Evolutionary conservation across 495 filamentous ascomycete genomes (phyloP).

Genomic region (Hypomontagnella submonticulosa): DNA sequence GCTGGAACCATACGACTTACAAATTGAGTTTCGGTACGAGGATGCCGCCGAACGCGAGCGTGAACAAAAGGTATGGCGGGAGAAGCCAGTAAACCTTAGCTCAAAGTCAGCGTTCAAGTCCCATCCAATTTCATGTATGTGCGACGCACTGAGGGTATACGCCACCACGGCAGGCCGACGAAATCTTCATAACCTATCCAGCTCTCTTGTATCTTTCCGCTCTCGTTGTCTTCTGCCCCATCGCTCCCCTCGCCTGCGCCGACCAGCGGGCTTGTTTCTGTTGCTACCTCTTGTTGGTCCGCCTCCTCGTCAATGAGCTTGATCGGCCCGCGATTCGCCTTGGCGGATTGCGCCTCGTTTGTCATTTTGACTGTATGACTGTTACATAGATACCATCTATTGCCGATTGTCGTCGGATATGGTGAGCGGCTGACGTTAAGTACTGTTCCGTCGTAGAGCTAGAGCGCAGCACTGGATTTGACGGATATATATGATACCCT

Average conservation of each 20-base stretch:
- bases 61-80: conserved; percentile 77
- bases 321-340: conserved; percentile 25
- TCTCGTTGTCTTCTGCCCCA: conserved; percentile 12
- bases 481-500: conserved; percentile 2
- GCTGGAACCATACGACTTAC: conserved; percentile 40
- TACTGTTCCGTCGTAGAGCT: background rate
- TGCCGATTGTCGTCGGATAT: background rate
- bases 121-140: background rate
- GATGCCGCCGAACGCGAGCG: conserved; percentile 84
- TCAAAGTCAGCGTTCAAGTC: conserved; percentile 26
- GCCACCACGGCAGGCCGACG: conserved; percentile 73
- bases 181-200: conserved; percentile 67
- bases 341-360: conserved; percentile 27
- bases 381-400: background rate
- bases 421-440: background rate
- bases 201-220: conserved; percentile 36
- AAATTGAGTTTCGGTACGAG: conserved; percentile 83
- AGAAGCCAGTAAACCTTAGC: conserved; percentile 85
- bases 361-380: conserved; percentile 25
- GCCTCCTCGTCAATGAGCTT: conserved; percentile 37
- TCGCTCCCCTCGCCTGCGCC: conserved; percentile 32
- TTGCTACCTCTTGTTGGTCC: conserved; percentile 41
- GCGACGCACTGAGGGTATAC: conserved; percentile 70
- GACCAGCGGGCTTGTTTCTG: conserved; percentile 57
- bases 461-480: conserved; percentile 12